A percentile compares a stretch with the other conserved stretches of the same genome.
These are phyloP conservation scores for Aspergillus sergii DNA, from an alignment of 2,329 filamentous ascomycete species.

Conservation along the genomic window DNA sequence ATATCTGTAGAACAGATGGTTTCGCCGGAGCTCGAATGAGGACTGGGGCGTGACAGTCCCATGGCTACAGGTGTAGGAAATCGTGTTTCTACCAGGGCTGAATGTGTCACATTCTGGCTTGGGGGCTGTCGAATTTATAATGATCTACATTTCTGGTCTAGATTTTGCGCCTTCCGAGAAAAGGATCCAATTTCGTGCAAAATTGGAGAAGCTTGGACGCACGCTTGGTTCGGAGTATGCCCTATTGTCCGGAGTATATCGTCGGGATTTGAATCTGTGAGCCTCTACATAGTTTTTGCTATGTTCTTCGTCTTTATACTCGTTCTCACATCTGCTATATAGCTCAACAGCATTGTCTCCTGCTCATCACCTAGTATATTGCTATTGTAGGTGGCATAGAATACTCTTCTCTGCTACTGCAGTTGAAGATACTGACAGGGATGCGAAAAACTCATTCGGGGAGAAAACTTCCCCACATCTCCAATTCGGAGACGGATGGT, in stretches of 20 bases:
- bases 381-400: neutral
- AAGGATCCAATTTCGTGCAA: neutral
- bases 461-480: neutral
- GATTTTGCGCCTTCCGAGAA: neutral
- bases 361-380: neutral
- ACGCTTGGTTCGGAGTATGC: no score
- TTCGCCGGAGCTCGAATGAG: slow-evolving; percentile 5
- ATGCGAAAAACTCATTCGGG: neutral
- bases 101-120: neutral
- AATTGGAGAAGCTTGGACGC: slow-evolving; percentile 1
- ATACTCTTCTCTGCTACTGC: neutral
- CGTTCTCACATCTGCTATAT: neutral
- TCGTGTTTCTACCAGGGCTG: neutral
- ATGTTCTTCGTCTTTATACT: no score
- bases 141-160: neutral
- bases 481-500: neutral
- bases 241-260: no score
- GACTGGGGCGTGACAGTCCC: neutral
- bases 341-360: neutral
- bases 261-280: no score
- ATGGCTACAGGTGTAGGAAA: neutral
- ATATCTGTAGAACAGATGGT: neutral
- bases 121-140: neutral
- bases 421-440: neutral
- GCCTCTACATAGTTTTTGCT: no score